Evolutionary conservation across 345 rosid species (phyloP).

Genomic region (Rhodamnia argentea): DNA sequence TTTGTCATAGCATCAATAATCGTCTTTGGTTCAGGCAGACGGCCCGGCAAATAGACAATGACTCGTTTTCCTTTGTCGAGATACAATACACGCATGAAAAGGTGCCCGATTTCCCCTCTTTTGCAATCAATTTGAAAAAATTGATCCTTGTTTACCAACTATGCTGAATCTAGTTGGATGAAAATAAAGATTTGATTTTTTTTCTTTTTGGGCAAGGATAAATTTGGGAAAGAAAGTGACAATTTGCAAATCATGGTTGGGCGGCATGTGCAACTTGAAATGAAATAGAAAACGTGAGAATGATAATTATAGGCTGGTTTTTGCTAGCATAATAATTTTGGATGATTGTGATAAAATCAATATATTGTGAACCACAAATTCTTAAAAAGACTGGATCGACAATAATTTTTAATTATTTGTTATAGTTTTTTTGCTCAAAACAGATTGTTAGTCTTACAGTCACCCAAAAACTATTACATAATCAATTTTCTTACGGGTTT

Average conservation of each 20-base stretch:
- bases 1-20: background rate
- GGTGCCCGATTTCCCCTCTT: background rate
- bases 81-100: background rate
- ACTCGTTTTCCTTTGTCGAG: background rate
- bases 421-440: no score
- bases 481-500: no score
- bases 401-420: no score
- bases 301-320: background rate
- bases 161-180: background rate
- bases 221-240: background rate
- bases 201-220: background rate
- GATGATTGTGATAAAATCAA: no score
- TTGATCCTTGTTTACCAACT: background rate
- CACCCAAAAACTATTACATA: no score
- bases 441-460: no score
- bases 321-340: no score
- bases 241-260: background rate
- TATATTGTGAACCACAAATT: no score
- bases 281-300: background rate
- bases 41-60: background rate
- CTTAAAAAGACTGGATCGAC: no score
- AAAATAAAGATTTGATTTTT: no score
- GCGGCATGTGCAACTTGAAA: background rate
- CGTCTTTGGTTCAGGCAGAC: background rate
- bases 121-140: background rate